These are phyloP conservation scores for Daphne laureola DNA, from an alignment of 441 rosid species.

Conservation along the genomic window DNA sequence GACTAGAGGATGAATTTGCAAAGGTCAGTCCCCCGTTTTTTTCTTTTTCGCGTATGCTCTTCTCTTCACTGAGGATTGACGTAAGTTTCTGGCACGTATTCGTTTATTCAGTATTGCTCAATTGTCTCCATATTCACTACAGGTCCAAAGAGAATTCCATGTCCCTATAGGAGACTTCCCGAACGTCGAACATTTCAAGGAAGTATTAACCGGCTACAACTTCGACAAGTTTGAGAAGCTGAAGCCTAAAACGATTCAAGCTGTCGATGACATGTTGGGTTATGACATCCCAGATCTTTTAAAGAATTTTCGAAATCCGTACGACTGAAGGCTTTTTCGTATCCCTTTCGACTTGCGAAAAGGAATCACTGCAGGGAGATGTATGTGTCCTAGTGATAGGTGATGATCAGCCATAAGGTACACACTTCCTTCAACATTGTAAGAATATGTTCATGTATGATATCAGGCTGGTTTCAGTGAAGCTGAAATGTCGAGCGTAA, in stretches of 20 bases:
- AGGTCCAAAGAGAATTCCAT: slow-evolving; percentile 87
- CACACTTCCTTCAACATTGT: too few species aligned
- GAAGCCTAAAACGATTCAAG: slow-evolving; percentile 84
- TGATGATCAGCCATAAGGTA: too few species aligned
- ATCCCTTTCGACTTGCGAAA: too few species aligned
- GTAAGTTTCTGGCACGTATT: too few species aligned
- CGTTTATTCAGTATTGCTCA: background rate
- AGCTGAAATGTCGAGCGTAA: too few species aligned
- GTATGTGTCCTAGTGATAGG: too few species aligned
- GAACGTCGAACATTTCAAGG: slow-evolving; percentile 68
- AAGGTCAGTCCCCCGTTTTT: slow-evolving; percentile 42
- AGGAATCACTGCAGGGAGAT: too few species aligned
- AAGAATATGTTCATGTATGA: too few species aligned
- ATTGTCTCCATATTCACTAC: slow-evolving; percentile 8
- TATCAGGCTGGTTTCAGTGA: too few species aligned
- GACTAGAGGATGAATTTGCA: slow-evolving; percentile 62
- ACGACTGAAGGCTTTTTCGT: slow-evolving; percentile 26
- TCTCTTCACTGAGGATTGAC: too few species aligned
- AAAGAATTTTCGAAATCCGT: slow-evolving; percentile 79
- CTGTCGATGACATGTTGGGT: slow-evolving; percentile 87
- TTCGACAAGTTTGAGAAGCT: slow-evolving; percentile 83
- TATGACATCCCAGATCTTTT: slow-evolving; percentile 81
- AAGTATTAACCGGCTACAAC: slow-evolving; percentile 66
- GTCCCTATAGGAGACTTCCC: slow-evolving; percentile 94
- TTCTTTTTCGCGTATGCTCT: too few species aligned